These are phyloP conservation scores for Suhomyces sp. DNA, from an alignment of 805 yeast species.

Conservation along the genomic window DNA sequence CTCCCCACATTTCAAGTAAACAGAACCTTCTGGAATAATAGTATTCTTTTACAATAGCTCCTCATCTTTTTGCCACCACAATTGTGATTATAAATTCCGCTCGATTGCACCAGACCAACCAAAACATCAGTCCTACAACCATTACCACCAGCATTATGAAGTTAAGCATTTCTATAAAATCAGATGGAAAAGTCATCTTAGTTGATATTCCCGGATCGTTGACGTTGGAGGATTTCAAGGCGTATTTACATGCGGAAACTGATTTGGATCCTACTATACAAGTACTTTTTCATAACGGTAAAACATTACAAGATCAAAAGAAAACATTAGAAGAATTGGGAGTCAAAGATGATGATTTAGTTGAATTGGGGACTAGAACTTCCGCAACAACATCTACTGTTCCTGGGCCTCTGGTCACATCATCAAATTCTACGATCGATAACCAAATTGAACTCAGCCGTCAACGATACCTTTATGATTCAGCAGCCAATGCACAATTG, in stretches of 20 bases:
- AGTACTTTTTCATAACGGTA: slow-evolving; percentile 48
- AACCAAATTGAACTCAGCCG: slow-evolving; percentile 49
- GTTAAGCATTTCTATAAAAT: slow-evolving; percentile 18
- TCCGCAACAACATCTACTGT: slow-evolving; percentile 11
- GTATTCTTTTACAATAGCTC: no score
- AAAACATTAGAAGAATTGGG: slow-evolving; percentile 48
- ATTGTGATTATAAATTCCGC: no score
- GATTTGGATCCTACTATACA: slow-evolving; percentile 48
- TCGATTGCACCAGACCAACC: no score
- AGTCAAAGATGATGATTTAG: slow-evolving; percentile 57
- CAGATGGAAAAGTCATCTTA: slow-evolving; percentile 25
- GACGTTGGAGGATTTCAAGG: slow-evolving; percentile 65
- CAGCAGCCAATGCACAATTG: slow-evolving; percentile 37
- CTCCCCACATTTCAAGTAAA: no score
- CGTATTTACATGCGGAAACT: slow-evolving; percentile 71
- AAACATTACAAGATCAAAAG: slow-evolving; percentile 30
- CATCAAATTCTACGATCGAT: slow-evolving; percentile 11
- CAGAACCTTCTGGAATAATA: no score
- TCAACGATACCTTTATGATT: slow-evolving; percentile 46
- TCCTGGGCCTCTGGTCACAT: no score
- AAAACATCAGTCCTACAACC: no score
- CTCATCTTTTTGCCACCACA: no score
- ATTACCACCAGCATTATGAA: no score
- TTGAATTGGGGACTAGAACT: slow-evolving; percentile 34
- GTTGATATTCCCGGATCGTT: slow-evolving; percentile 69